A percentile compares a stretch with the other conserved stretches of the same genome.
These are phyloP conservation scores for Pyrrhoderma noxium DNA, from an alignment of 1,284 basidiomycete species.

Conservation along the genomic window DNA sequence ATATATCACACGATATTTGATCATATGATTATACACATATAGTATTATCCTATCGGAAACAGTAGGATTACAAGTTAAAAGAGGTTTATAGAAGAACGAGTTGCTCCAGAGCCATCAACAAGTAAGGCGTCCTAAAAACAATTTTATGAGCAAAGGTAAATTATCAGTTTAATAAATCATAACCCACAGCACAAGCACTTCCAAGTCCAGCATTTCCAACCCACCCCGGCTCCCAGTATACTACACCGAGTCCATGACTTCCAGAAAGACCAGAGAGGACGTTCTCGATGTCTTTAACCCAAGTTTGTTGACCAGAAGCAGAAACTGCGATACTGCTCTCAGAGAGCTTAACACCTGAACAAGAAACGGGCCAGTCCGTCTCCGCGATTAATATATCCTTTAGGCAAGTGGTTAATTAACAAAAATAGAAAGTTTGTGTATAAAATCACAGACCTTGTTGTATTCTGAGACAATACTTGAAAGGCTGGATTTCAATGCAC, in stretches of 20 bases:
- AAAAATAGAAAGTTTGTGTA: neutral
- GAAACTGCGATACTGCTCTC: slow-evolving; percentile 44
- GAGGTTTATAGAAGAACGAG: slow-evolving; percentile 27
- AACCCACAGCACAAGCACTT: slow-evolving; percentile 45
- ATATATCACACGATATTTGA: too few species aligned
- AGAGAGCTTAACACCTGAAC: slow-evolving; percentile 40
- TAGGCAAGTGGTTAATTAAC: neutral
- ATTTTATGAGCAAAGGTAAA: neutral
- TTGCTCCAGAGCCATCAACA: slow-evolving; percentile 27
- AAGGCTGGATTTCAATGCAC: slow-evolving; percentile 42
- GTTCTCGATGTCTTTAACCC: slow-evolving; percentile 44
- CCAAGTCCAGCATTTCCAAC: slow-evolving; percentile 51
- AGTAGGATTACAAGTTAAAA: slow-evolving; percentile 1
- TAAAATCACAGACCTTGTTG: slow-evolving; percentile 34
- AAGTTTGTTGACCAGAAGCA: slow-evolving; percentile 44
- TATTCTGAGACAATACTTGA: slow-evolving; percentile 41
- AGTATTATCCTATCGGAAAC: too few species aligned
- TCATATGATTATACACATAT: too few species aligned
- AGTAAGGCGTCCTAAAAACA: slow-evolving; percentile 29
- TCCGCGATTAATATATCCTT: slow-evolving; percentile 54
- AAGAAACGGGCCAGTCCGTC: slow-evolving; percentile 55
- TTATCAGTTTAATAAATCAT: neutral
- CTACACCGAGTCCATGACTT: slow-evolving; percentile 39
- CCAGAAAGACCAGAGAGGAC: slow-evolving; percentile 40
- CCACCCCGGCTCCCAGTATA: slow-evolving; percentile 63